A percentile compares a stretch with the other conserved stretches of the same genome.
Evolutionary conservation across 768 basidiomycete species (phyloP).

Genomic region (Lentinula detonsa): DNA sequence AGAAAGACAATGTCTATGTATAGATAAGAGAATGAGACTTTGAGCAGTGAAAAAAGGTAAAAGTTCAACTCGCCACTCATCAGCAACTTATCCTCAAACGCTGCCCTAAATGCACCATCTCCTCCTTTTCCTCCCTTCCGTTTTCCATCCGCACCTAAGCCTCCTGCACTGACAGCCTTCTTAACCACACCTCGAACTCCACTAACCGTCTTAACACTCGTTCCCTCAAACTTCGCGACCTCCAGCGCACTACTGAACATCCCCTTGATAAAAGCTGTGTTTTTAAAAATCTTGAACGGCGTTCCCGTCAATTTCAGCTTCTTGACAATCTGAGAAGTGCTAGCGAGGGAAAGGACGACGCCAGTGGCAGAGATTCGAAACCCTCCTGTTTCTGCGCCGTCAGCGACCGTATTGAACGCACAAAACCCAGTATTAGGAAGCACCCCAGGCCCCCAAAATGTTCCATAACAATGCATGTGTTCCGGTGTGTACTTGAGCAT

Average conservation of each 20-base stretch:
- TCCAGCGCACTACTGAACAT: constrained; percentile 95
- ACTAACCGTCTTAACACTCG: constrained; percentile 91
- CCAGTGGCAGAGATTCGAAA: constrained; percentile 94
- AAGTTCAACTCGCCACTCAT: constrained; percentile 72
- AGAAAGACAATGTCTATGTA: constrained; percentile 85
- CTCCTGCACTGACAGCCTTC: constrained; percentile 68
- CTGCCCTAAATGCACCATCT: constrained; percentile 91
- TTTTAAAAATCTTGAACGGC: constrained; percentile 98
- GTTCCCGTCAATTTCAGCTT: constrained; percentile 95
- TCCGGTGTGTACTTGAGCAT: constrained; percentile 99
- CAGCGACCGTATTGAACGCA: constrained; percentile 82
- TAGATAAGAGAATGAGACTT: neutral
- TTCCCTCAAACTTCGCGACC: constrained; percentile 98
- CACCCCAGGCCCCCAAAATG: constrained; percentile 91
- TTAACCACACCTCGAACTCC: constrained; percentile 97
- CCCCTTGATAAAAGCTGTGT: constrained; percentile 95
- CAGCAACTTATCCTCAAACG: constrained; percentile 96
- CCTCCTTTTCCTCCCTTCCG: constrained; percentile 96
- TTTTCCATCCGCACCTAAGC: constrained; percentile 66
- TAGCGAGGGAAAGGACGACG: constrained; percentile 90
- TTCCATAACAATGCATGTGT: constrained; percentile 99
- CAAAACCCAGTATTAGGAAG: constrained; percentile 96
- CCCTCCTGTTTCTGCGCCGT: constrained; percentile 37
- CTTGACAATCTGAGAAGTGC: constrained; percentile 80
- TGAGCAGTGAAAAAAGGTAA: neutral